Conservation (phyloP, 257 asterid genomes). For the Henckelia pumila region DNA sequence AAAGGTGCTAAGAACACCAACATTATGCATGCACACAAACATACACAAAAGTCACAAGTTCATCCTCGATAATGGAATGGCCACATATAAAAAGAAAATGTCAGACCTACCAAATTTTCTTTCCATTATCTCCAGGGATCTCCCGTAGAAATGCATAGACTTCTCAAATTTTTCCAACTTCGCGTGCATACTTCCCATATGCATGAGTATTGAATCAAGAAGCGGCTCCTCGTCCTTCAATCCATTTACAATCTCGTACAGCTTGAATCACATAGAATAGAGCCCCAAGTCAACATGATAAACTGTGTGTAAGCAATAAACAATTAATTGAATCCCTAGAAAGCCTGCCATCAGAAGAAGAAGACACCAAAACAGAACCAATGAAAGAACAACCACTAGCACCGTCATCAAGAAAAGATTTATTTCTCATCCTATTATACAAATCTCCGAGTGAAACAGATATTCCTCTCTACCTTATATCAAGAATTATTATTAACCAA, state of each 20-base stretch:
- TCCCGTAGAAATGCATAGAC: conserved; percentile 49
- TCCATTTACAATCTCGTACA: conserved; percentile 51
- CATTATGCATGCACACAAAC: neutral
- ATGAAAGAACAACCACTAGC: conserved; percentile 12
- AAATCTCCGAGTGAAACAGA: neutral
- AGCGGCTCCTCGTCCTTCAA: conserved; percentile 64
- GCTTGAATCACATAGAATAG: conserved; percentile 44
- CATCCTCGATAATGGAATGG: conserved; percentile 14
- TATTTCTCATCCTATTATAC: neutral
- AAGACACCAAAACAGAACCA: neutral
- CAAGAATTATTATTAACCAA: conserved; percentile 1
- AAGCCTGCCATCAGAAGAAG: conserved; percentile 14
- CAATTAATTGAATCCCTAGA: conserved; percentile 13
- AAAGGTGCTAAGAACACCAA: conserved; percentile 14
- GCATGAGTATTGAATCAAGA: conserved; percentile 82
- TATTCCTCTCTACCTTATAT: neutral
- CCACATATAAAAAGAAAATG: conserved; percentile 6
- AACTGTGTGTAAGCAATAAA: conserved; percentile 3
- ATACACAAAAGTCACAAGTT: neutral
- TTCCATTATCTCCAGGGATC: conserved; percentile 67
- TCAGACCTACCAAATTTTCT: conserved; percentile 54
- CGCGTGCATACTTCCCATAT: conserved; percentile 81
- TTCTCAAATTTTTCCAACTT: conserved; percentile 63
- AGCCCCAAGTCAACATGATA: conserved; percentile 16
- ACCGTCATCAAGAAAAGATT: neutral